These are phyloP conservation scores for Betula pendula DNA, from an alignment of 306 rosid species.

Conservation along the genomic window DNA sequence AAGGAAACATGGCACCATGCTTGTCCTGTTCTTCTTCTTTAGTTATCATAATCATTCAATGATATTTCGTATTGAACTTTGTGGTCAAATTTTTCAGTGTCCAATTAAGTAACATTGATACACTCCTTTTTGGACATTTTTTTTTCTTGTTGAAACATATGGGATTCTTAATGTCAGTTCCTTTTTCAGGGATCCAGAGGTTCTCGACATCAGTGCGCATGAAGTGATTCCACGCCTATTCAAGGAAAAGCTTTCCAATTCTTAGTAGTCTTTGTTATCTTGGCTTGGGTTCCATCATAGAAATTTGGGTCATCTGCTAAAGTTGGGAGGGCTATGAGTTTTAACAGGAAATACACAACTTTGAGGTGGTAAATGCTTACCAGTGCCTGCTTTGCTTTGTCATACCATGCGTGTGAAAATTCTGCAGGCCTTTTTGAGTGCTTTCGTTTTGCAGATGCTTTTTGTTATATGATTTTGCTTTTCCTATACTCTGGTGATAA, in stretches of 20 bases:
- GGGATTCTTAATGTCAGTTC: constrained; percentile 18
- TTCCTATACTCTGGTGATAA: constrained; percentile 20
- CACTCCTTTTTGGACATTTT: constrained; percentile 3
- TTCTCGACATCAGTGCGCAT: constrained; percentile 70
- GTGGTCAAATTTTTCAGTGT: background rate
- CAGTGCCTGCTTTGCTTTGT: constrained; percentile 34
- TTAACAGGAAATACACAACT: background rate
- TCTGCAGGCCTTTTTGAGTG: constrained; percentile 16
- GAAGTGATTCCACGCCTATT: constrained; percentile 80
- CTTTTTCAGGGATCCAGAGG: constrained; percentile 80
- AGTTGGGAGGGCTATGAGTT: constrained; percentile 21
- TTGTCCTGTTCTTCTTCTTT: background rate
- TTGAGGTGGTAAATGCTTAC: constrained; percentile 28
- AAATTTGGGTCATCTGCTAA: constrained; percentile 28
- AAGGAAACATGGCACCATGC: background rate
- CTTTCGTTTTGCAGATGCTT: constrained; percentile 21
- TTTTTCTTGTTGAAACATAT: constrained; percentile 8
- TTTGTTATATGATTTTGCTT: constrained; percentile 26
- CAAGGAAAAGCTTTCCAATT: constrained; percentile 41
- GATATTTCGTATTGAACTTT: background rate
- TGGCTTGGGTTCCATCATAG: constrained; percentile 26
- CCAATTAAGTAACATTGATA: background rate
- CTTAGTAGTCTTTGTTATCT: constrained; percentile 30
- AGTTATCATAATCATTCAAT: background rate
- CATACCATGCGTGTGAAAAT: constrained; percentile 17